These are phyloP conservation scores for Capronia americana DNA, from an alignment of 2,329 filamentous ascomycete genomes.

Conservation along the genomic window DNA sequence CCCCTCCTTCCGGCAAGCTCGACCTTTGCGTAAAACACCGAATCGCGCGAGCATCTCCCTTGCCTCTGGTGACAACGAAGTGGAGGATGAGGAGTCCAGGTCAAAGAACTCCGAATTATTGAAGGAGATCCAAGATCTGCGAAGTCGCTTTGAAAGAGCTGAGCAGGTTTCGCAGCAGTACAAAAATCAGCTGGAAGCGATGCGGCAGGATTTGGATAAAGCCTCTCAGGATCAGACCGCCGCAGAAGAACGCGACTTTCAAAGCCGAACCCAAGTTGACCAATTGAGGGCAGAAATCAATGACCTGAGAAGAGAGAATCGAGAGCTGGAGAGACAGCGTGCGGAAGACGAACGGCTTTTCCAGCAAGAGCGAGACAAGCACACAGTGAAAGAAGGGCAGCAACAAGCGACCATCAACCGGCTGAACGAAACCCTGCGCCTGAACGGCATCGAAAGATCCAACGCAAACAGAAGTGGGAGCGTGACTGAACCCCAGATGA, in stretches of 20 bases:
- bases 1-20: conserved; percentile 50
- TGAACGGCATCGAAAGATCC: conserved; percentile 68
- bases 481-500: not conserved
- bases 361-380: conserved; percentile 90
- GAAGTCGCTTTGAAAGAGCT: conserved; percentile 79
- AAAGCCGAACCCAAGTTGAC: conserved; percentile 83
- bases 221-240: conserved; percentile 80
- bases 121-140: conserved; percentile 75
- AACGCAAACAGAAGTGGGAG: conserved; percentile 53
- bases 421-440: conserved; percentile 82
- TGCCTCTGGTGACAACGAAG: conserved; percentile 51
- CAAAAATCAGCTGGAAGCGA: conserved; percentile 81
- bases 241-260: conserved; percentile 86
- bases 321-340: conserved; percentile 91
- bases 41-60: conserved; percentile 43
- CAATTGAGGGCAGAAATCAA: conserved; percentile 82
- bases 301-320: conserved; percentile 79
- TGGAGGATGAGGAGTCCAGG: conserved; percentile 72
- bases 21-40: conserved; percentile 46
- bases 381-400: conserved; percentile 82
- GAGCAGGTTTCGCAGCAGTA: conserved; percentile 79
- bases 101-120: conserved; percentile 79
- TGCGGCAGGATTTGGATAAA: conserved; percentile 87
- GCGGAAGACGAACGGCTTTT: conserved; percentile 87
- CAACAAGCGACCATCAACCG: conserved; percentile 89